Conservation (phyloP, 192 early-diverging fungal species). For the Diversispora eburnea region DNA sequence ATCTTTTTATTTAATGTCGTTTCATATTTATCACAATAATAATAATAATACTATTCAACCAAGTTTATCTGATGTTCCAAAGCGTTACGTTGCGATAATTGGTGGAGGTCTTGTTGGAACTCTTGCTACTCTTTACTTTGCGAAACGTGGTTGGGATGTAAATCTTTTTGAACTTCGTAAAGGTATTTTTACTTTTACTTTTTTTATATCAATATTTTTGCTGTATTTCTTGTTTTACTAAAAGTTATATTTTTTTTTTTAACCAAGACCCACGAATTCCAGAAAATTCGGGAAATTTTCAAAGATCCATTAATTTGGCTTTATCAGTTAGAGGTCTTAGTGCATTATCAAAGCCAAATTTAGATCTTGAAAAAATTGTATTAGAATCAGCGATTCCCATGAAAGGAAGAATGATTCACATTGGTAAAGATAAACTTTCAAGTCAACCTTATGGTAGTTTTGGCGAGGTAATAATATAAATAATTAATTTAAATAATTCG, state of each 20-base stretch:
- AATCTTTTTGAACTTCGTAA: conserved; percentile 79
- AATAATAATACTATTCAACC: no score
- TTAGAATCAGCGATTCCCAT: conserved; percentile 78
- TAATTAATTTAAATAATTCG: background rate
- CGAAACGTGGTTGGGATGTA: conserved; percentile 86
- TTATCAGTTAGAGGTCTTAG: conserved; percentile 82
- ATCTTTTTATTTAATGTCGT: no score
- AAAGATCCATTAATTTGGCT: conserved; percentile 92
- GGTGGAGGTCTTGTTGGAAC: conserved; percentile 95
- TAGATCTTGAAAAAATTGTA: conserved; percentile 62
- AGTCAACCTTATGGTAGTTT: conserved; percentile 86
- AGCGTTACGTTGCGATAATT: conserved; percentile 65
- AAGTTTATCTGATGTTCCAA: background rate
- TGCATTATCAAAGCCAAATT: conserved; percentile 69
- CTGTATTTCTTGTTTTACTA: background rate
- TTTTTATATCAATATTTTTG: background rate
- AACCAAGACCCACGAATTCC: conserved; percentile 58
- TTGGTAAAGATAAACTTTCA: conserved; percentile 57
- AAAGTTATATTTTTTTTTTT: background rate
- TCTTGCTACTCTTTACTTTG: conserved; percentile 85
- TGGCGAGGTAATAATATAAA: conserved; percentile 59
- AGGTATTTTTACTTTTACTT: conserved; percentile 44
- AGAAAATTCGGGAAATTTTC: conserved; percentile 43
- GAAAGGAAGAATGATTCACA: conserved; percentile 90
- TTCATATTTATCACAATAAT: no score